These are phyloP conservation scores for Sugiyamaella americana DNA, from an alignment of 805 yeast genomes.

Conservation along the genomic window DNA sequence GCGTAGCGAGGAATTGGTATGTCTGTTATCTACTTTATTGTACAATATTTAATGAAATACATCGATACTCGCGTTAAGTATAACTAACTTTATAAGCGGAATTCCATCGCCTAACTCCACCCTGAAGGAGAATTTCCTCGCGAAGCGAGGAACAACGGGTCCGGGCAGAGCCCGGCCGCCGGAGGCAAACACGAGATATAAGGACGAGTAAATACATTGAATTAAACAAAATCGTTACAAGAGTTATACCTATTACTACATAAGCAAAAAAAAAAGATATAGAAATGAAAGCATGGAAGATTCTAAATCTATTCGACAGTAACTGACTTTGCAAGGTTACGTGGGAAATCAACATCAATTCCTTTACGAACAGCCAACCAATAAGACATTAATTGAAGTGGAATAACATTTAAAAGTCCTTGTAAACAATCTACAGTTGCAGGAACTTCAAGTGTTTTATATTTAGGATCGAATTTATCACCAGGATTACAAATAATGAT, in stretches of 20 bases:
- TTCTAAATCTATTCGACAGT: constrained; percentile 68
- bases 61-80: no score
- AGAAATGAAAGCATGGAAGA: neutral
- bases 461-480: constrained; percentile 38
- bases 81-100: no score
- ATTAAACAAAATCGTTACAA: neutral
- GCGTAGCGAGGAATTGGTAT: no score
- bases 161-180: neutral
- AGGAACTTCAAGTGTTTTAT: constrained; percentile 75
- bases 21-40: no score
- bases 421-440: constrained; percentile 95
- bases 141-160: neutral
- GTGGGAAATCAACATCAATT: constrained; percentile 95
- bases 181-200: neutral
- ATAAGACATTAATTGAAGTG: constrained; percentile 91
- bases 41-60: no score
- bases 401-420: constrained; percentile 90
- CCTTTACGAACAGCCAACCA: constrained; percentile 96
- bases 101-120: no score
- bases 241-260: neutral
- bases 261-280: neutral
- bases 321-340: constrained; percentile 96
- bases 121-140: no score
- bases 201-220: neutral
- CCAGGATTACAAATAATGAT: constrained; percentile 87